Evolutionary conservation across 352 stramenopile genomes (phyloP).

Genomic region (Pythium aquatile): DNA sequence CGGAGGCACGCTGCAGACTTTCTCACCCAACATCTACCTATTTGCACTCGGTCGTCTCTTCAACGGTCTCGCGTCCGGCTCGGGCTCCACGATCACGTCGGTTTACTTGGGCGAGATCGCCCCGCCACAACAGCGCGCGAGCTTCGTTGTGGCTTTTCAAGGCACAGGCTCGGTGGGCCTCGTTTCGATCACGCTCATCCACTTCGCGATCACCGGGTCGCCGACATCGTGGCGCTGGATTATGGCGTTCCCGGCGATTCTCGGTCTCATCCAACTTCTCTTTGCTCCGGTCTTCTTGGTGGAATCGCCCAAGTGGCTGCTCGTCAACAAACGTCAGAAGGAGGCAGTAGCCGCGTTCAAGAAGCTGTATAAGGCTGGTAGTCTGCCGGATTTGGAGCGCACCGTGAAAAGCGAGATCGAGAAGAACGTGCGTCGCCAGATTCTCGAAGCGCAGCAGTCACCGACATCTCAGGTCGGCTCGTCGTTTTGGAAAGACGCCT

Average conservation of each 20-base stretch:
- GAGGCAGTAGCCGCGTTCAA: conserved; percentile 32
- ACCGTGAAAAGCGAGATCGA: conserved; percentile 29
- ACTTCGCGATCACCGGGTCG: conserved; percentile 37
- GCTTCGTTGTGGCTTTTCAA: conserved; percentile 42
- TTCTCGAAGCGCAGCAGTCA: conserved; percentile 20
- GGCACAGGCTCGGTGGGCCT: conserved; percentile 32
- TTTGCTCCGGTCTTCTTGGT: conserved; percentile 28
- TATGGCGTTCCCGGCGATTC: conserved; percentile 35
- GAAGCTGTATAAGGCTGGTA: conserved; percentile 33
- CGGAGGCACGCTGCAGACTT: conserved; percentile 33
- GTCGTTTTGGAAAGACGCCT: conserved; percentile 31
- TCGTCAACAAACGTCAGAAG: conserved; percentile 24
- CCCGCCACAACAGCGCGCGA: conserved; percentile 30
- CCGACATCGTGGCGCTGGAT: conserved; percentile 39
- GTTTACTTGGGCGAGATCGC: conserved; percentile 39
- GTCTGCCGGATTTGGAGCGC: conserved; percentile 35
- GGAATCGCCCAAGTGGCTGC: conserved; percentile 40
- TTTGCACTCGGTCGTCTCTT: conserved; percentile 42
- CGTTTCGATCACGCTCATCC: conserved; percentile 31
- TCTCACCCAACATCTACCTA: conserved; percentile 37
- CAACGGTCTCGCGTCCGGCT: conserved; percentile 37
- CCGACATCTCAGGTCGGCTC: conserved; percentile 10
- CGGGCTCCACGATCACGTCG: conserved; percentile 35
- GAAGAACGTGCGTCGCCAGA: conserved; percentile 28
- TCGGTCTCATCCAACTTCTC: conserved; percentile 35